Percentiles rank a stretch among this genome's conserved stretches.
Conservation (phyloP, 2,329 filamentous ascomycete species). For the Bimuria novae-zelandiae region DNA sequence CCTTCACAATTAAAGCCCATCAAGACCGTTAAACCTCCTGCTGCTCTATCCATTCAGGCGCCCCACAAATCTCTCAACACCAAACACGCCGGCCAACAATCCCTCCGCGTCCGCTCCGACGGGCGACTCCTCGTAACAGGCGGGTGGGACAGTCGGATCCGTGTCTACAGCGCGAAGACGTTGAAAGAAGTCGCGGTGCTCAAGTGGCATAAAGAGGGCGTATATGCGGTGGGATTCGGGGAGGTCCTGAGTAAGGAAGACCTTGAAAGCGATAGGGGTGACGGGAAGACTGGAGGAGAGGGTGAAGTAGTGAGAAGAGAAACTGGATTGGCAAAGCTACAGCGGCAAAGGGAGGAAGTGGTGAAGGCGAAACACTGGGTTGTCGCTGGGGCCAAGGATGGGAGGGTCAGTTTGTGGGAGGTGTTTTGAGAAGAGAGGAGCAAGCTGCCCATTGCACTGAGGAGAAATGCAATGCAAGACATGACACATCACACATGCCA, state of each 20-base stretch:
- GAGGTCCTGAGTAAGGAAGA: slow-evolving; percentile 37
- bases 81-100: slow-evolving; percentile 89
- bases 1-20: slow-evolving; percentile 14
- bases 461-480: not conserved
- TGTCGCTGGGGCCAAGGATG: slow-evolving; percentile 89
- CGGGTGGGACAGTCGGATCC: slow-evolving; percentile 83
- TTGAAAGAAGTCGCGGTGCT: slow-evolving; percentile 88
- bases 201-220: slow-evolving; percentile 91
- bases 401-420: slow-evolving; percentile 94
- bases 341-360: slow-evolving; percentile 51
- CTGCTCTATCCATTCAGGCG: slow-evolving; percentile 45
- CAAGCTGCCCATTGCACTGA: too few relatives aligned
- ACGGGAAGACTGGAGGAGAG: not conserved
- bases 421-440: slow-evolving; percentile 62
- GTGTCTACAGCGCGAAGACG: slow-evolving; percentile 80
- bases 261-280: not conserved
- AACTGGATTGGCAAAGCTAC: slow-evolving; percentile 27
- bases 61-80: slow-evolving; percentile 69
- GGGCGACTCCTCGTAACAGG: slow-evolving; percentile 84
- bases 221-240: slow-evolving; percentile 79
- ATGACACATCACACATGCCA: too few relatives aligned
- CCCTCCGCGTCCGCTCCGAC: slow-evolving; percentile 76
- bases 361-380: slow-evolving; percentile 82
- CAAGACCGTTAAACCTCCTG: slow-evolving; percentile 5
- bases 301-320: slow-evolving; percentile 12